Evolutionary conservation across 116 monocot genomes (phyloP), one percentile per base, ranked within the genome.

Genomic region (Cymodocea nodosa): DNA sequence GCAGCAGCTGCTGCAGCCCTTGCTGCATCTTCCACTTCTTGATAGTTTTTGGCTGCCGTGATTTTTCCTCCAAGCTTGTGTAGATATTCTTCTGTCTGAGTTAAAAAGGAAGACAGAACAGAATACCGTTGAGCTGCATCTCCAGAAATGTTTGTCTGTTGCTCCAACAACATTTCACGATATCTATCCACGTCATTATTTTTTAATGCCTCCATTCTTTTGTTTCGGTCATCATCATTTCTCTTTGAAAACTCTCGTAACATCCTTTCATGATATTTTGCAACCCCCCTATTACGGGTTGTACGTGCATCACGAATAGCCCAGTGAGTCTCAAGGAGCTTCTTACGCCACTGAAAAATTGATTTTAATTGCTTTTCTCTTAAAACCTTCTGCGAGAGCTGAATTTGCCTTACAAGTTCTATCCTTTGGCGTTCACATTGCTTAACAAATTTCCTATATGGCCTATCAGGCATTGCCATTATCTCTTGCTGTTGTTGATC

Each of bases 101-200:
- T 83, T 70, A 97, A 75, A 71, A 97, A 91, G 15, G 97, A 91
- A 56, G 97, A 91, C 34, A 97, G 85, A 70, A 97, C 88, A 76
- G 75, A 58, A 79, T 91, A 97, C 15, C 92, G 53, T 60, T 92
- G 80, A 58, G 97, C 70, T 57, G 86, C 86, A 76, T 91, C 92
- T 58, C 88, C 92, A 36, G 88, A 80, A 72, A 91, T 74, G 70
- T 73, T 82, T 17, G 80, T 82, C 68, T 97, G 97, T 63, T 97
- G 97, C 73, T 97, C 97, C 56, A 97, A 62, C 63, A 97, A 68
- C 82, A 97, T 97, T 71, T 97, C 85, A 57, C 89, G 78, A 67
- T 91, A 97, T 77, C 88, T 80, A 69, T 85, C 85, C 10, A 97
- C 87, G 73, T 97, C 97, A 77, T 97, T 97, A 70, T 97, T 97